These are phyloP conservation scores for Fusarium sp. DNA, from an alignment of 2,329 filamentous ascomycete species.

Conservation along the genomic window DNA sequence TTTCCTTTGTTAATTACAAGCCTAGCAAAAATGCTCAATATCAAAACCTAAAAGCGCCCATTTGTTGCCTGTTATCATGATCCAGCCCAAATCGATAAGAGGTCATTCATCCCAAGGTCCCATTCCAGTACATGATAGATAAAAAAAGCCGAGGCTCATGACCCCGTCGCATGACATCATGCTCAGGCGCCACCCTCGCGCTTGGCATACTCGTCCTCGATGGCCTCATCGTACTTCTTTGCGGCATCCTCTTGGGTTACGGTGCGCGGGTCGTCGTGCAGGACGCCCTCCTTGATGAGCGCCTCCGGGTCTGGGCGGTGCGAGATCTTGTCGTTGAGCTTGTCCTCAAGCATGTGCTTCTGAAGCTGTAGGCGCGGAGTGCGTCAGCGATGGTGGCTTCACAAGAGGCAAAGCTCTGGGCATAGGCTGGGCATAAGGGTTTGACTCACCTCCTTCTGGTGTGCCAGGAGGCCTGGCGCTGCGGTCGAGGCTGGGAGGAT, in stretches of 20 bases:
- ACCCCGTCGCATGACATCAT: constrained; percentile 45
- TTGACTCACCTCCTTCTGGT: constrained; percentile 78
- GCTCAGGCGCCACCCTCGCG: constrained; percentile 72
- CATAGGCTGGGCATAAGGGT: neutral
- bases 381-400: constrained; percentile 29
- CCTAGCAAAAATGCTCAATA: neutral
- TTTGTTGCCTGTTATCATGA: constrained; percentile 20
- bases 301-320: constrained; percentile 83
- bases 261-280: constrained; percentile 78
- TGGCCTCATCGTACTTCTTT: constrained; percentile 72
- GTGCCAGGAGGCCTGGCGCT: constrained; percentile 83
- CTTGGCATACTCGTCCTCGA: constrained; percentile 76
- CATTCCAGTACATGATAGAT: constrained; percentile 16
- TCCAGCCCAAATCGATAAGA: constrained; percentile 13
- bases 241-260: constrained; percentile 56
- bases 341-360: constrained; percentile 89
- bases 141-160: constrained; percentile 38
- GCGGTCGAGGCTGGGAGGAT: constrained; percentile 86
- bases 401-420: constrained; percentile 1
- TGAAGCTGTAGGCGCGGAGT: constrained; percentile 69
- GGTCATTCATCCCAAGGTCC: constrained; percentile 11
- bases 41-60: constrained; percentile 11
- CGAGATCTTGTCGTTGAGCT: constrained; percentile 88
- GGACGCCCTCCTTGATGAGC: constrained; percentile 84
- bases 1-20: constrained; percentile 17